Base-by-base conservation (phyloP, 108 stramenopile genomes). In the Nannochloropsis gaditana region DNA sequence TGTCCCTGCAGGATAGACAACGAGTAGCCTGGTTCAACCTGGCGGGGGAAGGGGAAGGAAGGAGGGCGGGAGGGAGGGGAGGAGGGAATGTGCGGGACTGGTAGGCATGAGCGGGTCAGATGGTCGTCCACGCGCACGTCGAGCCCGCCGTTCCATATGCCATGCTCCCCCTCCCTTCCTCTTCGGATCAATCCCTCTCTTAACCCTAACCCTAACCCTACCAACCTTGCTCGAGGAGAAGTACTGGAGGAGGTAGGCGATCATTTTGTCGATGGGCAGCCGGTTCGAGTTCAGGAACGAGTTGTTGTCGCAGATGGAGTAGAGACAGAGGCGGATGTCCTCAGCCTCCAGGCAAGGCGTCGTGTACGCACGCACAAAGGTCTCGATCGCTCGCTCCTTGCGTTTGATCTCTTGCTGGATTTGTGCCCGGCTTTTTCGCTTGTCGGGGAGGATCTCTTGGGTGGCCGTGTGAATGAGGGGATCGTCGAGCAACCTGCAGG, bases 271-370 rank as follows among this genome's bases (percentile, higher is more conserved):
- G 82, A 95, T 93, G n/a, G 94, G 94, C 41, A 93, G 92, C 43
- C 93, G 90, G 87, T 95, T 94, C 47, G 93, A 92, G 89, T 95
- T 95, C 50, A 95, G 90, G 86, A 93, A 95, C 21, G 93, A 94
- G 89, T 93, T 90, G 90, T 95, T 95, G 92, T 95, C 94, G 82
- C 81, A 92, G 79, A 95, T 94, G 44, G 92, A 92, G 86, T 95
- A 95, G 31, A 95, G 88, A 82, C 94, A 94, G 41, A 91, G 87
- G 88, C 93, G 93, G 88, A 95, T 94, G 44, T 93, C 92, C 9
- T 94, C 93, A 45, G 45, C 83, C n/a, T 79, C 19, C 79, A 83
- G 85, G 83, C 86, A 45, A 6, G 44, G 42, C 41, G 59, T 44
- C 17, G 86, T 45, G 83, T 95, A 93, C 45, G 91, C 88, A 9